Evolutionary conservation across 495 filamentous ascomycete genomes (phyloP), one percentile per base, ranked within the genome.

Genomic region (Podospora pseudocomata): DNA sequence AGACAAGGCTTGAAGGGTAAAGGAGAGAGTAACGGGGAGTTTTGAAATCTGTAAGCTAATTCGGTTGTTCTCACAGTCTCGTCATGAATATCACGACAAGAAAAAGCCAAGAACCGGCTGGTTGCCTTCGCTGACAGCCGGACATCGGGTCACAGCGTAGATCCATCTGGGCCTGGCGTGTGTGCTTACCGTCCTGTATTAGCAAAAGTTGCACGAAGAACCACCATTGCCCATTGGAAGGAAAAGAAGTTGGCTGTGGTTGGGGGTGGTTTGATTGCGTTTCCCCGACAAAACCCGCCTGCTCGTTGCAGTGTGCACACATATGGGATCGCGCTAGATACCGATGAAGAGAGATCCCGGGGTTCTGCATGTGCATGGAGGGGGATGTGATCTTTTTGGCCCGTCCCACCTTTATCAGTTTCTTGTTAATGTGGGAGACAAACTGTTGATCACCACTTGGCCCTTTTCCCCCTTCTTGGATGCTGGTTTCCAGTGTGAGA

Each of bases 81-180:
- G 6, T 20, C 18, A 61, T 32, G 16, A 32, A 61, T 32, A 32
- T 32, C 30, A 32, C 4, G 3, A 32, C 30, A 61, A 34, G 61
- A 49, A 13, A 26, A 26, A 18, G 32, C 39, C 39, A 49, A 49
- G 39, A 63, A 49, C 18, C 61, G 61, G 61, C 61, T 44, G 61
- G 61, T 63, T 63, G 61, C 61, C 61, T 30, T 63, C 34, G 26
- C 61, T 63, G 61, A 63, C 61, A 63, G 61, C 61, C 2, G 61
- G 32, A 63, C 30, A 53, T 63, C 32, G 61, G 61, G 61, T 63
- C 32, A 63, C 61, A 63, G 20, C 32, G 32, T 32, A 53, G 32
- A 63, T 63, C 61, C 49, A 19, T 19, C 18, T 19, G 9, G 61
- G n/a, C 26, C 30, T 63, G 30, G 61, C 23, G 13, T 61, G 59